These are phyloP conservation scores for Nidularia pulvinata DNA, from an alignment of 768 basidiomycete genomes.

Conservation along the genomic window DNA sequence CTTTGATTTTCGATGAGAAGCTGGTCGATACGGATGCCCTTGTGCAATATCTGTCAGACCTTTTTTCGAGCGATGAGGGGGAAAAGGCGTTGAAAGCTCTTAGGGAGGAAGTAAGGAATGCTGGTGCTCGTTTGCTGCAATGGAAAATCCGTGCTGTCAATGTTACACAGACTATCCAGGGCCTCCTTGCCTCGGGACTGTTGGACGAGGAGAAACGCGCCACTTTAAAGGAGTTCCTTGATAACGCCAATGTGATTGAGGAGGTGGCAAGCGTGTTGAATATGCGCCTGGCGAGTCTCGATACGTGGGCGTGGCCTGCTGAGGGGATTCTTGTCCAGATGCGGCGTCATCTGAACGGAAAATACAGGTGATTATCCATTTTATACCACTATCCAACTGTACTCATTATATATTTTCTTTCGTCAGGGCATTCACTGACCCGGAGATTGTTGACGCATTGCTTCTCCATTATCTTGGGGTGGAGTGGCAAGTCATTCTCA, in stretches of 20 bases:
- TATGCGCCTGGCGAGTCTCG: slow-evolving; percentile 40
- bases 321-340: slow-evolving; percentile 41
- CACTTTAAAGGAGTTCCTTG: slow-evolving; percentile 37
- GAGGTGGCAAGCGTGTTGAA: slow-evolving; percentile 43
- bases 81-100: slow-evolving; percentile 22
- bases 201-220: slow-evolving; percentile 37
- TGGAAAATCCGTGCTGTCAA: slow-evolving; percentile 17
- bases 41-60: slow-evolving; percentile 27
- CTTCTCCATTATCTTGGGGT: slow-evolving; percentile 43
- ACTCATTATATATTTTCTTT: neutral
- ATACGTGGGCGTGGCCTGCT: slow-evolving; percentile 41
- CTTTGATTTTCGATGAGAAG: slow-evolving; percentile 37
- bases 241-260: slow-evolving; percentile 32
- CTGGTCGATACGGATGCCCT: slow-evolving; percentile 27
- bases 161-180: slow-evolving; percentile 27
- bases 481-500: slow-evolving; percentile 37
- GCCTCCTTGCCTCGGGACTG: slow-evolving; percentile 30
- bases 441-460: slow-evolving; percentile 43
- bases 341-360: slow-evolving; percentile 45
- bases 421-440: slow-evolving; percentile 42
- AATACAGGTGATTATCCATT: slow-evolving; percentile 31
- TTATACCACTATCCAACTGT: neutral
- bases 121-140: slow-evolving; percentile 22
- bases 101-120: slow-evolving; percentile 21
- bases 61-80: slow-evolving; percentile 32